A percentile compares a stretch with the other conserved stretches of the same genome.
Evolutionary conservation across 257 asterid species (phyloP).

Genomic region (Solanum ahanhuiri): DNA sequence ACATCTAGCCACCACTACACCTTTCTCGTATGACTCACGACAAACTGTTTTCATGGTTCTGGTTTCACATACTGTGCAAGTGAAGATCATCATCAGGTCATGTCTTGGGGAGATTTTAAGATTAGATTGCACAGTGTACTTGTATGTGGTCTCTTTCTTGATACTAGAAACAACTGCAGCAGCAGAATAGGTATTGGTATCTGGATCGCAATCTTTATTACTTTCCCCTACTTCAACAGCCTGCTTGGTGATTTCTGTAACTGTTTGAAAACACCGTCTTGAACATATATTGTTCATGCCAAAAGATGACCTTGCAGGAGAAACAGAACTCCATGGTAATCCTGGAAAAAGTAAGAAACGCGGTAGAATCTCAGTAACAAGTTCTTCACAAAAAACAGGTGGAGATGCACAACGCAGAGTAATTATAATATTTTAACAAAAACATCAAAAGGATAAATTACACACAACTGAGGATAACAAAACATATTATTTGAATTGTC

Average conservation of each 20-base stretch:
- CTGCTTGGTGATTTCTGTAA: constrained; percentile 16
- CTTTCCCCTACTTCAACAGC: constrained; percentile 14
- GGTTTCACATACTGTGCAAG: constrained; percentile 68
- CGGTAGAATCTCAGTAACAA: not conserved
- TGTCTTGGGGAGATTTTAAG: constrained; percentile 56
- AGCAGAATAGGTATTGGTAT: not conserved
- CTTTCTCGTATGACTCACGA: constrained; percentile 73
- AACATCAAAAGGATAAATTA: not conserved
- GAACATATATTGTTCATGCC: constrained; percentile 10
- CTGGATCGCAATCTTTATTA: constrained; percentile 8
- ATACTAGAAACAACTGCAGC: constrained; percentile 2
- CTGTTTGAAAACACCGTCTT: constrained; percentile 34
- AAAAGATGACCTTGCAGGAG: constrained; percentile 30
- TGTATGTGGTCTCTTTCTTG: constrained; percentile 8
- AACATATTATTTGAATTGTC: not conserved
- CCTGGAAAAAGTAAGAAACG: constrained; percentile 20
- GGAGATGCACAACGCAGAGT: not conserved
- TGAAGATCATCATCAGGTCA: constrained; percentile 65
- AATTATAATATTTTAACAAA: not conserved
- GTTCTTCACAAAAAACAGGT: not conserved
- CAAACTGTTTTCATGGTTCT: constrained; percentile 64
- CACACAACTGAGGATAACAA: not conserved
- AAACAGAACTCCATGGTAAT: constrained; percentile 14
- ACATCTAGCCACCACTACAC: constrained; percentile 77
- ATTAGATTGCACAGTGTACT: constrained; percentile 34